A percentile compares a stretch with the other conserved stretches of the same genome.
Conservation (phyloP, 2,329 filamentous ascomycete species). For the Myriosclerotinia scirpicola region DNA sequence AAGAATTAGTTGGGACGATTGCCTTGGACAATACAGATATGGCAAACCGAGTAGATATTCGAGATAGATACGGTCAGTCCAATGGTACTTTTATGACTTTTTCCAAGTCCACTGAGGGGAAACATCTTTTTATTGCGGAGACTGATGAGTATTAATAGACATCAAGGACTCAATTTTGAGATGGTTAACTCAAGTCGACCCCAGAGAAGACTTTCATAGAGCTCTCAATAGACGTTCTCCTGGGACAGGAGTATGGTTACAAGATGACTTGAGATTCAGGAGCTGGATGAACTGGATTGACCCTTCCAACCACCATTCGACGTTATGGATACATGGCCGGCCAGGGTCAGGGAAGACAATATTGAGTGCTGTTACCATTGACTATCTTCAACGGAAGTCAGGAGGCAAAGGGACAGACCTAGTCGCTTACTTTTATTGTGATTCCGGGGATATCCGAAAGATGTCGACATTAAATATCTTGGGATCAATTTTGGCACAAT, state of each 20-base stretch:
- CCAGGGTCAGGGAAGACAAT: conserved; percentile 18
- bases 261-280: not conserved
- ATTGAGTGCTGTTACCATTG: conserved; percentile 14
- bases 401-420: not conserved
- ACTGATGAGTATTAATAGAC: conserved; percentile 5
- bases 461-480: conserved; percentile 13
- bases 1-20: conserved; percentile 9
- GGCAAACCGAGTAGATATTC: not conserved
- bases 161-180: conserved; percentile 3
- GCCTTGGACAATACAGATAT: conserved; percentile 13
- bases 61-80: not conserved
- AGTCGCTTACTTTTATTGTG: conserved; percentile 19
- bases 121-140: no score
- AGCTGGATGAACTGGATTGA: not conserved
- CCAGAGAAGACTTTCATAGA: conserved; percentile 16
- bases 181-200: conserved; percentile 20
- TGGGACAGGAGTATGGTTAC: conserved; percentile 15
- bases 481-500: conserved; percentile 18
- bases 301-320: not conserved
- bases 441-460: conserved; percentile 10
- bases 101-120: no score
- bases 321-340: conserved; percentile 14
- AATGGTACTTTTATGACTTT: no score
- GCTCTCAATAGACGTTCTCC: conserved; percentile 7
- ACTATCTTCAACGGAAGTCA: not conserved